Base-by-base conservation (phyloP, 306 rosid genomes). In the Corylus avellana region DNA sequence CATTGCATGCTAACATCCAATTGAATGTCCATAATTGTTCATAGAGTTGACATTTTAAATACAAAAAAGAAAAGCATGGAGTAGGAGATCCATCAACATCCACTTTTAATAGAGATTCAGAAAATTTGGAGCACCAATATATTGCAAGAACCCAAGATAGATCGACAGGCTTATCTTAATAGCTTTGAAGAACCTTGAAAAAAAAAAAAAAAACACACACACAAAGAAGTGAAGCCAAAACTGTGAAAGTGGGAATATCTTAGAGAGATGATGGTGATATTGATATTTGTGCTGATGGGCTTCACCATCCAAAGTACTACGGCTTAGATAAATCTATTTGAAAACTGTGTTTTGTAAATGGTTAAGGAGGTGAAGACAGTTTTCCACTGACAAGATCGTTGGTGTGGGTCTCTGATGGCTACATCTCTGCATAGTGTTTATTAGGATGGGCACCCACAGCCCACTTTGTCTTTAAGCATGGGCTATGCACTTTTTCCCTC, bases 361-460 rank as follows among this genome's bases (percentile, higher is more conserved):
- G n/a, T 25, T 56, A 66, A 56, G 79, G 83, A 70, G 77, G 73
- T 17, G 68, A 29, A 67, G 89, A 80, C 84, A 77, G 51, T 42
- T 79, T 56, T 80, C 92, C 89, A 84, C 88, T 85, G 83, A 84
- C 91, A 91, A 78, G 81, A 47, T 44, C 46, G 86, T 78, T 81
- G 78, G 79, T 50, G 81, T 59, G 85, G 88, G 88, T 54, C 87
- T 78, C 55, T 79, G 84, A 87, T 75, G 81, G 71, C 71, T 85
- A 74, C 87, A 85, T 88, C 83, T 58, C 80, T 84, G 83, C 74
- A 55, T 18, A 3, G 63, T 72, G 85, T 80, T 77, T 61, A 73
- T 62, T 83, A 50, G 49, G 70, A 80, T 81, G 74, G 89, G 78
- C 44, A 72, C 76, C 87, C 86, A 82, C 81, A 51, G 73, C 81